Evolutionary conservation across 192 early-diverging fungal genomes (phyloP).

Genomic region (Coemansia sp.): DNA sequence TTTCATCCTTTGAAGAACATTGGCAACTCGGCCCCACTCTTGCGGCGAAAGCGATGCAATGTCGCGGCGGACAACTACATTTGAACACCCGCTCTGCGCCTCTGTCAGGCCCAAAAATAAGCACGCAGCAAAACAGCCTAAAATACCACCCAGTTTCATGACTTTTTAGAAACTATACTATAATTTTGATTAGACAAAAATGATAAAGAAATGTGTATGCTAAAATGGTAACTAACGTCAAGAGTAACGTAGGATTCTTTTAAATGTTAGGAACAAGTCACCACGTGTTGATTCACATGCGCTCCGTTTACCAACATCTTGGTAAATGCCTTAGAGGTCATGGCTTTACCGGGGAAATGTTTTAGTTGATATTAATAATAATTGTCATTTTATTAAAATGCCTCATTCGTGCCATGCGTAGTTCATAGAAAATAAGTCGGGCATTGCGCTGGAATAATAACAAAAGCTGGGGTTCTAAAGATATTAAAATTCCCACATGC

Average conservation of each 20-base stretch:
- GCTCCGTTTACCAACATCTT: no score
- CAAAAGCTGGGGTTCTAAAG: no score
- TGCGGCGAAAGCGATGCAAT: slow-evolving; percentile 35
- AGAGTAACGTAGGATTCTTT: no score
- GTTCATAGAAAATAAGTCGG: background rate
- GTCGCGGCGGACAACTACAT: slow-evolving; percentile 30
- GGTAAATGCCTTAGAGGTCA: no score
- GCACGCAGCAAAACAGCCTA: slow-evolving; percentile 15
- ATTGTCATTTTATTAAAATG: background rate
- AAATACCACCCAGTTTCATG: slow-evolving; percentile 7
- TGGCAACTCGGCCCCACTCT: slow-evolving; percentile 38
- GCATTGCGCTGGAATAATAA: no score
- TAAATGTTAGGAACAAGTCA: no score
- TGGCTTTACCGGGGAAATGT: background rate
- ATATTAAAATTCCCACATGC: no score
- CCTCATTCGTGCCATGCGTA: background rate
- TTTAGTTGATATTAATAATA: background rate
- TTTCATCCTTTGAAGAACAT: slow-evolving; percentile 42
- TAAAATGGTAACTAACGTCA: no score
- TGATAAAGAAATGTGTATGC: background rate
- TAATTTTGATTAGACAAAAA: background rate
- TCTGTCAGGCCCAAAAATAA: slow-evolving; percentile 17
- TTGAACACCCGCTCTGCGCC: slow-evolving; percentile 40
- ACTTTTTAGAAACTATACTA: background rate
- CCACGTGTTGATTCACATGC: no score